phyloP scores from a whole-genome alignment of 495 filamentous ascomycete species.

The Neurospora sp. region DNA sequence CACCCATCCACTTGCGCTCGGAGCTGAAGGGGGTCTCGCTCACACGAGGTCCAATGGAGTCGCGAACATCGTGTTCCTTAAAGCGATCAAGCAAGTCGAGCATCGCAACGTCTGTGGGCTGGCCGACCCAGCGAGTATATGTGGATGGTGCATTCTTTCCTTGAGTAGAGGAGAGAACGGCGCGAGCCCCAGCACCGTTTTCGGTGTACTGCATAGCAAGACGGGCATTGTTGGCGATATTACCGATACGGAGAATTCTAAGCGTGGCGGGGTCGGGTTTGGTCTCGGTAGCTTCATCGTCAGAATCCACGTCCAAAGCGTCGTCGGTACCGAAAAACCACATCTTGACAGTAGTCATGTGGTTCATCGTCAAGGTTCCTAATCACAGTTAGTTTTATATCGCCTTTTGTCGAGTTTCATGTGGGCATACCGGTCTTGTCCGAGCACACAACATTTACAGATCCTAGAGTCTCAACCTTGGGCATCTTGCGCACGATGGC shows the following conservation, averaged over 20 bases:
- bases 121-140: slow-evolving; percentile 88
- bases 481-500: slow-evolving; percentile 93
- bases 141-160: slow-evolving; percentile 45
- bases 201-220: slow-evolving; percentile 50
- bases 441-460: slow-evolving; percentile 95
- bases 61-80: slow-evolving; percentile 81
- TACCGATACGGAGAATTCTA: slow-evolving; percentile 78
- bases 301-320: slow-evolving; percentile 65
- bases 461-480: slow-evolving; percentile 95
- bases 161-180: slow-evolving; percentile 69
- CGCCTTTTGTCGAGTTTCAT: background rate
- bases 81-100: slow-evolving; percentile 85
- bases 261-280: slow-evolving; percentile 61
- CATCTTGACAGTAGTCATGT: slow-evolving; percentile 96
- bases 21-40: slow-evolving; percentile 92
- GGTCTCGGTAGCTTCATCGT: slow-evolving; percentile 48
- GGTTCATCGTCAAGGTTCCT: slow-evolving; percentile 91
- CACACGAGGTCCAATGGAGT: slow-evolving; percentile 66
- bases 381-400: background rate
- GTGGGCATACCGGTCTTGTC: slow-evolving; percentile 71
- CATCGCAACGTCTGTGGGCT: slow-evolving; percentile 93
- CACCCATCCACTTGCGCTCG: slow-evolving; percentile 98
- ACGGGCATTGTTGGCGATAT: slow-evolving; percentile 92
- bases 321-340: slow-evolving; percentile 74
- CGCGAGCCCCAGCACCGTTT: slow-evolving; percentile 57